Evolutionary conservation across 208 protist species (phyloP).

Genomic region (Crithidia expoeki): DNA sequence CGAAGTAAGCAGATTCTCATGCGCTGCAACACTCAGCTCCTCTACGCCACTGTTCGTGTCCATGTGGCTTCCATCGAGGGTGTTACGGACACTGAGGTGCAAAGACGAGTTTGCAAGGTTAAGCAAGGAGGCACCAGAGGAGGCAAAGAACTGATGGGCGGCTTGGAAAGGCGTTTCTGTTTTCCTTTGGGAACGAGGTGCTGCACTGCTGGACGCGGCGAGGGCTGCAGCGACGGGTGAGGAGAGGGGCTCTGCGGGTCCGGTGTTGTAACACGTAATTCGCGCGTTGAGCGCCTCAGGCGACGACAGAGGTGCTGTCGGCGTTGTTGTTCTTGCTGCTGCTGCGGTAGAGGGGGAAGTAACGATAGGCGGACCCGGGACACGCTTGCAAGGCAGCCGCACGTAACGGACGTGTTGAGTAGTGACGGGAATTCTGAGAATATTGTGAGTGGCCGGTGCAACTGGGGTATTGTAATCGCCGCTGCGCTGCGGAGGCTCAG

Average conservation of each 20-base stretch:
- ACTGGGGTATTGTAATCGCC: neutral
- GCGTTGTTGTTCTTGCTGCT: neutral
- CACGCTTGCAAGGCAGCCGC: conserved; percentile 17
- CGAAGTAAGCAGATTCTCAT: conserved; percentile 25
- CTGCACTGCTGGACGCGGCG: neutral
- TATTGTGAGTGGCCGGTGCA: neutral
- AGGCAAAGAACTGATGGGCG: conserved; percentile 24
- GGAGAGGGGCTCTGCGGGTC: neutral
- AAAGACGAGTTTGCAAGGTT: conserved; percentile 20
- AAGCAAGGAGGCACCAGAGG: conserved; percentile 30
- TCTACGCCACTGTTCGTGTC: neutral
- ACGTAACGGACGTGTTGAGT: conserved; percentile 17
- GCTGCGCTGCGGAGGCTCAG: neutral
- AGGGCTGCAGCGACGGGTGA: neutral
- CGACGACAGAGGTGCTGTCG: neutral
- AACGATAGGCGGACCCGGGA: conserved; percentile 26
- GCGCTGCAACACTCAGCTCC: conserved; percentile 19
- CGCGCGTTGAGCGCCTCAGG: neutral
- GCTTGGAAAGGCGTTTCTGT: conserved; percentile 17
- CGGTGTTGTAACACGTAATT: neutral
- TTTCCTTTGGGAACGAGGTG: neutral
- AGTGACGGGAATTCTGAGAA: neutral
- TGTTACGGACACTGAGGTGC: conserved; percentile 17
- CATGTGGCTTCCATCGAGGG: conserved; percentile 1
- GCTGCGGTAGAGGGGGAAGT: neutral